phyloP scores from a whole-genome alignment of 306 rosid genomes.

The Carpinus fangiana region DNA sequence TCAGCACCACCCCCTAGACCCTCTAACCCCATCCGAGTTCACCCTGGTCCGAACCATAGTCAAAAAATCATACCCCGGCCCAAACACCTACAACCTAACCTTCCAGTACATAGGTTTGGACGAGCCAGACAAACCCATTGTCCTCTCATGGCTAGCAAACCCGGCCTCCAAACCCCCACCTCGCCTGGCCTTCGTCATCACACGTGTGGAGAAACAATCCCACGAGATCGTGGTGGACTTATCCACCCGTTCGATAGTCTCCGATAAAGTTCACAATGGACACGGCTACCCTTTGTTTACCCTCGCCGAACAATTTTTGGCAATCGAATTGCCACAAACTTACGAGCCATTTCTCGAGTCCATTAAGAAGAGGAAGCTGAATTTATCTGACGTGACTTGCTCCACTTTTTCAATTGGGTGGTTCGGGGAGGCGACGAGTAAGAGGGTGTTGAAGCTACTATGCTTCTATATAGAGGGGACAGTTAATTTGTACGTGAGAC shows the following conservation, averaged over 20 bases:
- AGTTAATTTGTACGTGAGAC: slow-evolving; percentile 36
- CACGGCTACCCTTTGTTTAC: slow-evolving; percentile 7
- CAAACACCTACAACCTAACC: background rate
- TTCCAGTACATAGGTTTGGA: slow-evolving; percentile 13
- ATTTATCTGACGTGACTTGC: slow-evolving; percentile 33
- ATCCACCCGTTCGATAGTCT: background rate
- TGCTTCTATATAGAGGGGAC: slow-evolving; percentile 33
- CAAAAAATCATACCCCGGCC: background rate
- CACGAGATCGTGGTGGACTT: slow-evolving; percentile 4
- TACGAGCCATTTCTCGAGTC: slow-evolving; percentile 30
- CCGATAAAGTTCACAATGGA: background rate
- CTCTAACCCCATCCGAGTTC: background rate
- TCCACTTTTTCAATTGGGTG: slow-evolving; percentile 32
- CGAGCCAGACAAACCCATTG: background rate
- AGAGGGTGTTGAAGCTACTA: slow-evolving; percentile 18
- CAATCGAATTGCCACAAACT: slow-evolving; percentile 17
- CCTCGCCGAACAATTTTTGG: slow-evolving; percentile 5
- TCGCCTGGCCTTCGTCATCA: background rate
- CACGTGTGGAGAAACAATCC: background rate
- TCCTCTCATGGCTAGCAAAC: background rate
- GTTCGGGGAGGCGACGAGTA: slow-evolving; percentile 32
- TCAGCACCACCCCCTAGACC: slow-evolving; percentile 3
- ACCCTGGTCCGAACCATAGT: background rate
- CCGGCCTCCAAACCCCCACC: background rate
- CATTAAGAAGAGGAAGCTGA: slow-evolving; percentile 31